These are phyloP conservation scores for Backusella sp. DNA, from an alignment of 192 early-diverging fungal species.

Conservation along the genomic window DNA sequence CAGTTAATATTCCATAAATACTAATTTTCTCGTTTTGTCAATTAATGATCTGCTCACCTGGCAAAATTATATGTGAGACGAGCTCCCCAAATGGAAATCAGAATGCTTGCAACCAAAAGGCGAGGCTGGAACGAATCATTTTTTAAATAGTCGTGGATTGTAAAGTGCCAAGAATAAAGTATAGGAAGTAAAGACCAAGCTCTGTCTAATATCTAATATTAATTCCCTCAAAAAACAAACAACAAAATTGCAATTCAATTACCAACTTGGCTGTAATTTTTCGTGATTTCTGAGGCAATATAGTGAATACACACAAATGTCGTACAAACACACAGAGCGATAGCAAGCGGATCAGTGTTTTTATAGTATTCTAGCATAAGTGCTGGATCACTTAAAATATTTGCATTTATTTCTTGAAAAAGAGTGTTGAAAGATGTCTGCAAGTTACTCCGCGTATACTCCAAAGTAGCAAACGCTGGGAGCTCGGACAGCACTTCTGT, in stretches of 20 bases:
- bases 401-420: neutral
- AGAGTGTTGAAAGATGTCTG: neutral
- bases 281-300: constrained; percentile 41
- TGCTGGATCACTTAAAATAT: neutral
- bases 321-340: constrained; percentile 22
- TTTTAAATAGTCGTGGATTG: constrained; percentile 47
- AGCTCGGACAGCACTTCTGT: neutral
- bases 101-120: constrained; percentile 35
- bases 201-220: constrained; percentile 47
- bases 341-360: constrained; percentile 40
- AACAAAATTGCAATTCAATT: neutral
- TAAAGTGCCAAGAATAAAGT: constrained; percentile 56
- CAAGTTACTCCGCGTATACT: neutral
- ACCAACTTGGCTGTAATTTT: constrained; percentile 48
- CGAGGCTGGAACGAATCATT: constrained; percentile 38
- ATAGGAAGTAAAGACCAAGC: constrained; percentile 76
- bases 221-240: neutral
- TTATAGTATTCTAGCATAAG: constrained; percentile 7
- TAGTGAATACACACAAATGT: constrained; percentile 35
- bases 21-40: neutral
- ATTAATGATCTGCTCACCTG: constrained; percentile 26
- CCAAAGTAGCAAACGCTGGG: neutral
- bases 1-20: neutral
- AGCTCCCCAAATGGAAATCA: constrained; percentile 67
- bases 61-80: constrained; percentile 80